Evolutionary conservation across 2,329 filamentous ascomycete species (phyloP).

Genomic region (Aschersonia sp.): DNA sequence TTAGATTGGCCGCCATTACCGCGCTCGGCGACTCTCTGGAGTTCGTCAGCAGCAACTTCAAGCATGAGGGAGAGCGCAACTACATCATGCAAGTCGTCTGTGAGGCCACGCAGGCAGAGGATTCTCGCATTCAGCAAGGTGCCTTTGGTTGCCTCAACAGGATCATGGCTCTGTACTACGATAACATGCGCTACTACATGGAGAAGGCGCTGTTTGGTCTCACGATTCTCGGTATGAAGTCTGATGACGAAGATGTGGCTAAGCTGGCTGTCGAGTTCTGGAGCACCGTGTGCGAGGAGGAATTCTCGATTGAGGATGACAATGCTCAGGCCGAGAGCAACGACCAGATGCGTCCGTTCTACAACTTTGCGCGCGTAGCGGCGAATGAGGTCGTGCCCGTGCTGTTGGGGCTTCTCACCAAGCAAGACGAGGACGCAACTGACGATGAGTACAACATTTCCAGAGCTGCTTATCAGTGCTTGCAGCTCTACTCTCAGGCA

Average conservation of each 20-base stretch:
- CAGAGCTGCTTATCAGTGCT: conserved; percentile 87
- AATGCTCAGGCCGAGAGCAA: conserved; percentile 64
- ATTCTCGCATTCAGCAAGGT: conserved; percentile 83
- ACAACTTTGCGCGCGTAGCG: conserved; percentile 89
- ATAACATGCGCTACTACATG: conserved; percentile 99
- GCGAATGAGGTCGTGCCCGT: conserved; percentile 91
- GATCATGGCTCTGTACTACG: conserved; percentile 98
- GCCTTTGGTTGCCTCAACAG: conserved; percentile 95
- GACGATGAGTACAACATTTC: conserved; percentile 98
- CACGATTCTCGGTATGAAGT: conserved; percentile 98
- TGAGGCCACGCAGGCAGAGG: conserved; percentile 89
- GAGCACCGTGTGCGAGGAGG: conserved; percentile 99
- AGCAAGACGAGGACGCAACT: conserved; percentile 92
- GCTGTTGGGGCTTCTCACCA: conserved; percentile 73
- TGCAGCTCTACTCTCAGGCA: conserved; percentile 89
- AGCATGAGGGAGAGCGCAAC: conserved; percentile 97
- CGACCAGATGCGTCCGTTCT: conserved; percentile 78
- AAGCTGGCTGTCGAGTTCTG: conserved; percentile 98
- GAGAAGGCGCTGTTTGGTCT: conserved; percentile 97
- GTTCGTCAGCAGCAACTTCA: conserved; percentile 96
- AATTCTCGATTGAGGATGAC: conserved; percentile 95
- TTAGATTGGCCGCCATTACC: conserved; percentile 82
- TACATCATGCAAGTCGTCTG: conserved; percentile 99
- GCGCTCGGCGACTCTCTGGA: conserved; percentile 93
- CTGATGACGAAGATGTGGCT: conserved; percentile 88